Evolutionary conservation across 768 basidiomycete genomes (phyloP).

Genomic region (Lyophyllum decastes): DNA sequence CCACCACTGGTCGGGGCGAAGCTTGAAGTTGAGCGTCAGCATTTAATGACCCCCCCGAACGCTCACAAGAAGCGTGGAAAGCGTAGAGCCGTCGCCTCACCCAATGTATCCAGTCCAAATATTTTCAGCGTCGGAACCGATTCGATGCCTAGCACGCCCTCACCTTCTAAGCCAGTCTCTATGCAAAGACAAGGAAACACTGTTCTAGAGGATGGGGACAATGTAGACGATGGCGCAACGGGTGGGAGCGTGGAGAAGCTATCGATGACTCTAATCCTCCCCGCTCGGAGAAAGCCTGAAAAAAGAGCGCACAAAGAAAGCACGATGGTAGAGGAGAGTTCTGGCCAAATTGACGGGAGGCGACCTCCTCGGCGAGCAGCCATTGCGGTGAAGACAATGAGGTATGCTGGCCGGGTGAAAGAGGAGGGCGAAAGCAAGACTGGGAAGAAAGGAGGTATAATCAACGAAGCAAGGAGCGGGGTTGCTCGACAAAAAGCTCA

Average conservation of each 20-base stretch:
- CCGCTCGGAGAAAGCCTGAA: not conserved
- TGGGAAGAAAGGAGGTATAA: slow-evolving; percentile 1
- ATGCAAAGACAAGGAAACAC: slow-evolving; percentile 15
- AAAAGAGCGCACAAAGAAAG: not conserved
- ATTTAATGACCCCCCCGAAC: slow-evolving; percentile 30
- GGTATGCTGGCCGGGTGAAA: slow-evolving; percentile 14
- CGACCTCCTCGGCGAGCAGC: slow-evolving; percentile 5
- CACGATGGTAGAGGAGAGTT: not conserved
- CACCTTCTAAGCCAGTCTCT: slow-evolving; percentile 31
- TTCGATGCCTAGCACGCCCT: slow-evolving; percentile 35
- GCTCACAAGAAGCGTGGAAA: slow-evolving; percentile 33
- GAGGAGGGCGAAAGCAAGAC: slow-evolving; percentile 14
- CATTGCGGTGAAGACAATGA: slow-evolving; percentile 12
- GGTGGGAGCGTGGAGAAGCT: not conserved
- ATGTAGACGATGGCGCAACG: slow-evolving; percentile 5
- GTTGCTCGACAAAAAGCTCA: not conserved
- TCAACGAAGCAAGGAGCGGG: slow-evolving; percentile 9
- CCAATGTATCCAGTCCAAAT: slow-evolving; percentile 25
- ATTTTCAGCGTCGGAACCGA: slow-evolving; percentile 33
- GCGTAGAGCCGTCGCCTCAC: slow-evolving; percentile 25
- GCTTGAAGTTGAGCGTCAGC: slow-evolving; percentile 12
- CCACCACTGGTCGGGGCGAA: slow-evolving; percentile 18
- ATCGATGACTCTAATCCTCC: not conserved
- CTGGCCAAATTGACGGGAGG: not conserved
- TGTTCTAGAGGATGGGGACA: not conserved